Evolutionary conservation across 1,284 basidiomycete genomes (phyloP).

Genomic region (Rhodotorula glutinis): DNA sequence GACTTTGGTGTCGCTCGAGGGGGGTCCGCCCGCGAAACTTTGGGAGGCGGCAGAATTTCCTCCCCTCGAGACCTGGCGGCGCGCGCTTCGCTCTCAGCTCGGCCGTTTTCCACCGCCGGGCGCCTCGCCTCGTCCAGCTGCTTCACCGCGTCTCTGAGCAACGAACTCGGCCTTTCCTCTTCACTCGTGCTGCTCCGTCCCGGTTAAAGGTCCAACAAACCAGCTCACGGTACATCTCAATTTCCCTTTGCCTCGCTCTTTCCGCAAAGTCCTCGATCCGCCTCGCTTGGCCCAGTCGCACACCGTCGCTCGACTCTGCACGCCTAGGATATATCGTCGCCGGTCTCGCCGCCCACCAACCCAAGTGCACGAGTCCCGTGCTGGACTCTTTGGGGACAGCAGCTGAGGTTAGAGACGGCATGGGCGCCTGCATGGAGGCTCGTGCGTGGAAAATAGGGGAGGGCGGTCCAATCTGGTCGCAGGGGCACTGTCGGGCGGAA

Average conservation of each 20-base stretch:
- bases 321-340: too few relatives aligned
- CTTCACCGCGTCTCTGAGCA: not conserved
- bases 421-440: too few relatives aligned
- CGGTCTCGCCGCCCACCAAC: too few relatives aligned
- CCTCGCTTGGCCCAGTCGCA: not conserved
- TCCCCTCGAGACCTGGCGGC: not conserved
- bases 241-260: not conserved
- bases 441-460: too few relatives aligned
- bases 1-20: not conserved
- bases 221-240: conserved; percentile 10
- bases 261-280: not conserved
- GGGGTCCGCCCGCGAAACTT: not conserved
- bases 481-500: too few relatives aligned
- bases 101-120: not conserved
- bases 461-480: not conserved
- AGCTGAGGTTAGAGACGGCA: too few relatives aligned
- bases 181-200: conserved; percentile 4
- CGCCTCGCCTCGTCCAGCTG: too few relatives aligned
- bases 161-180: not conserved
- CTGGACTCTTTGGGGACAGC: too few relatives aligned
- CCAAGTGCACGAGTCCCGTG: too few relatives aligned
- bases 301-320: too few relatives aligned
- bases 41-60: too few relatives aligned
- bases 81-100: not conserved
- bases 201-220: conserved; percentile 3